phyloP scores from a whole-genome alignment of 1,284 basidiomycete species.

The Apiotrichum porosum region DNA sequence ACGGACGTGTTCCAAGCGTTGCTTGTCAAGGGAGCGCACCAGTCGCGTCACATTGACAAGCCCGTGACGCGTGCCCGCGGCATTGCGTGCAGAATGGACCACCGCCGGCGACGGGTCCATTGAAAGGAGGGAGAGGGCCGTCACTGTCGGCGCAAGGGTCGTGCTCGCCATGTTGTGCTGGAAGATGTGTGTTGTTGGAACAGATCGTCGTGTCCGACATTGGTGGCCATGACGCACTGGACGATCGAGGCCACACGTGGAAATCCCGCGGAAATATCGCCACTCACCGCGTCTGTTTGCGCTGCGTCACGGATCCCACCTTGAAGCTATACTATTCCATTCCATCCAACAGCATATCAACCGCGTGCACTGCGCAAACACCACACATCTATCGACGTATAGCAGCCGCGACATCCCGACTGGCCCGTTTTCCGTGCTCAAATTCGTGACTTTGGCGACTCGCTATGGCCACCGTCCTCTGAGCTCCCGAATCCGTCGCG shows the following conservation, averaged over 20 bases:
- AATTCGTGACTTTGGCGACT: not conserved
- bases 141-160: constrained; percentile 6
- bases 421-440: not conserved
- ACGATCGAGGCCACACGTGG: too few relatives aligned
- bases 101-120: constrained; percentile 29
- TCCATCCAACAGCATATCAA: not conserved
- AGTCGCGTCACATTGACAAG: constrained; percentile 43
- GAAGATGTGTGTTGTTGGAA: not conserved
- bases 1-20: constrained; percentile 1
- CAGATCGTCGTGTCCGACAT: not conserved
- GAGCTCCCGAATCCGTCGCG: too few relatives aligned
- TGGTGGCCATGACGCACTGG: too few relatives aligned
- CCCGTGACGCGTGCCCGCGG: constrained; percentile 35
- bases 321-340: not conserved
- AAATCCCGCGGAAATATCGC: not conserved
- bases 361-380: not conserved
- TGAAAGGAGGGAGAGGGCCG: constrained; percentile 14
- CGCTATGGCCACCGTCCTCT: too few relatives aligned
- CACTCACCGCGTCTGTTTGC: not conserved
- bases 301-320: not conserved
- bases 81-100: constrained; percentile 23
- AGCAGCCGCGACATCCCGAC: not conserved
- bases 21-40: constrained; percentile 33
- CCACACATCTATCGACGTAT: not conserved
- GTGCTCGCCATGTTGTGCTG: not conserved